Evolutionary conservation across 2,329 filamentous ascomycete species (phyloP), one percentile per base, ranked within the genome.

Genomic region (Talaromyces sp.): DNA sequence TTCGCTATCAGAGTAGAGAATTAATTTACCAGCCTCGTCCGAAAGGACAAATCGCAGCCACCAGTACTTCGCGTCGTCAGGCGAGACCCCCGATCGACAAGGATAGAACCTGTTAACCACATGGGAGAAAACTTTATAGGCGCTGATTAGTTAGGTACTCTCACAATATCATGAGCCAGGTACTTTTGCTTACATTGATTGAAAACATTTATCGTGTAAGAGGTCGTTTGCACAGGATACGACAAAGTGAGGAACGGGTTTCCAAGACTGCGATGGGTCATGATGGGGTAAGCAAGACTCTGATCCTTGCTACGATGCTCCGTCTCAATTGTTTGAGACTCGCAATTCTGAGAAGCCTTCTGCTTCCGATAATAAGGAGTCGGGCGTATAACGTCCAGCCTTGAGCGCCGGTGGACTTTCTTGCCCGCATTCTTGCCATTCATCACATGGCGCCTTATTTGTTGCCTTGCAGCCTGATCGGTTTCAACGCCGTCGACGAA

Each of bases 361-460:
- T 37, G n/a, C n/a, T 47, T 37, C 14, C n/a, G n/a, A 14, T 45
- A 19, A 24, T 45, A 57, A 22, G 48, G 50, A 48, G n/a, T 31
- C 13, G 33, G 19, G 24, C 27, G 58, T 14, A 48, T 16, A 27
- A 65, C 14, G 37, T 58, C 39, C 7, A 62, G 58, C 22, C 63
- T 50, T 37, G 59, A 65, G 22, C 57, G 50, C 24, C 63, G 58
- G 43, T 58, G 58, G n/a, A 62, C 19, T 35, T 43, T 65, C 41
- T 62, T 65, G 11, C 63, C 63, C n/a, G 16, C 50, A 65, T 65
- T 65, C 43, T 54, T 62, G 22, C 63, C 63, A 19, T 45, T 50
- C 63, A 65, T 65, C 11, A 65, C 63, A 65, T 65, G 63, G 13
- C 59, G 41, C 35, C 63, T 52, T n/a, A 62, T 65, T 10, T 14